Evolutionary conservation across 1,284 basidiomycete genomes (phyloP).

Genomic region (Austroboletus novae-zelandiae): DNA sequence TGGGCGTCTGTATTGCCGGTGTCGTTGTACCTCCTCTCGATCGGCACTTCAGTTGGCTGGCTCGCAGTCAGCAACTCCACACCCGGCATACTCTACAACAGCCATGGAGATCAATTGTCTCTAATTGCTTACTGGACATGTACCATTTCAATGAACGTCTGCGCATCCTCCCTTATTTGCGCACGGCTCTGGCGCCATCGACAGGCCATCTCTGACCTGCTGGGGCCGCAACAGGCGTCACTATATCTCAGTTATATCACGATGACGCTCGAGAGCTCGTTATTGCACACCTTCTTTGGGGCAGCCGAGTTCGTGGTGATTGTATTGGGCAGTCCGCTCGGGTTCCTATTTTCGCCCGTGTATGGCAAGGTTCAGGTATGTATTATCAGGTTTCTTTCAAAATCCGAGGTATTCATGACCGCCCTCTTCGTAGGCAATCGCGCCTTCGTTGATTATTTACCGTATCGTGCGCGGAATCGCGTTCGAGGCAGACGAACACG

Average conservation of each 20-base stretch:
- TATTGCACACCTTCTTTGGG: conserved; percentile 17
- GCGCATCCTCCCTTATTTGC: too few species aligned
- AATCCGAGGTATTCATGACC: not conserved
- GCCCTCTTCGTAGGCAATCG: conserved; percentile 2
- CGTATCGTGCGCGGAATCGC: conserved; percentile 20
- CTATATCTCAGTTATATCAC: conserved; percentile 24
- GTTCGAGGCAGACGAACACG: conserved; percentile 10
- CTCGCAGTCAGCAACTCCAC: too few species aligned
- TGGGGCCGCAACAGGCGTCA: conserved; percentile 12
- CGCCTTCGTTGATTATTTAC: conserved; percentile 20
- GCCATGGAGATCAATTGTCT: too few species aligned
- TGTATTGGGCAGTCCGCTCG: conserved; percentile 16
- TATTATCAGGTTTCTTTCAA: not conserved
- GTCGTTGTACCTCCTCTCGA: too few species aligned
- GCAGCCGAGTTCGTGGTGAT: conserved; percentile 14
- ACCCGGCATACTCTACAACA: too few species aligned
- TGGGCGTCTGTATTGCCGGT: too few species aligned
- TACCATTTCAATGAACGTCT: too few species aligned
- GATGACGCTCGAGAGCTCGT: conserved; percentile 26
- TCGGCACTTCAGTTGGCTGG: too few species aligned
- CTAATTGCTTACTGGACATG: too few species aligned
- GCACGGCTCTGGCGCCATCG: too few species aligned
- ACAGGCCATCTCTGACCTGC: conserved; percentile 4
- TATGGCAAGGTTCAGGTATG: conserved; percentile 21
- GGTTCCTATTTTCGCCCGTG: conserved; percentile 18